phyloP scores from a whole-genome alignment of 768 basidiomycete species.

The Boletus rubescentipes region DNA sequence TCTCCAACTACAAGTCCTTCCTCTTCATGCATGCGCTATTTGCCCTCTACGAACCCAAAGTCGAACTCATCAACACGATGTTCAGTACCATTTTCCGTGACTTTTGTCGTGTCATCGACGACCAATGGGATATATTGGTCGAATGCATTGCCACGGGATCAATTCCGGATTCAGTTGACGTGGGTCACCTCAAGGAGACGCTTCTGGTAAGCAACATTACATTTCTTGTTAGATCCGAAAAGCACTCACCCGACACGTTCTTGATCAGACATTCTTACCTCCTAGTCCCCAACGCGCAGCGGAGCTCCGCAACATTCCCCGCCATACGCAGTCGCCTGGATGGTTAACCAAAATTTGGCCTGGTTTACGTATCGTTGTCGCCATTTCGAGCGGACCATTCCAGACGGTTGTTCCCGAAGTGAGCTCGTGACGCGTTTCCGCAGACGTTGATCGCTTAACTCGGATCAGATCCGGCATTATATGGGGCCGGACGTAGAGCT shows the following conservation, averaged over 20 bases:
- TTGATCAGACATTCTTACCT: slow-evolving; percentile 16
- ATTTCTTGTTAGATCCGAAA: neutral
- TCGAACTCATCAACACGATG: slow-evolving; percentile 23
- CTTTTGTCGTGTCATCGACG: slow-evolving; percentile 19
- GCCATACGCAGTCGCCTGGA: slow-evolving; percentile 2
- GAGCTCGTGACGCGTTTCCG: neutral
- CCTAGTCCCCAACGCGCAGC: slow-evolving; percentile 16
- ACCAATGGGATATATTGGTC: slow-evolving; percentile 23
- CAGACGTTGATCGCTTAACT: neutral
- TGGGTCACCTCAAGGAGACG: slow-evolving; percentile 13
- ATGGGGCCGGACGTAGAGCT: slow-evolving; percentile 22
- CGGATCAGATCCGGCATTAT: slow-evolving; percentile 14
- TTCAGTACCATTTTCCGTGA: slow-evolving; percentile 23
- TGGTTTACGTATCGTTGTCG: slow-evolving; percentile 8
- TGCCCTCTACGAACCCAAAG: slow-evolving; percentile 19
- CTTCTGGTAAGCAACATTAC: neutral
- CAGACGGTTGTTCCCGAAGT: slow-evolving; percentile 24
- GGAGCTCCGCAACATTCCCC: slow-evolving; percentile 14
- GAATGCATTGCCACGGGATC: slow-evolving; percentile 16
- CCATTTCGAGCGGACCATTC: slow-evolving; percentile 26
- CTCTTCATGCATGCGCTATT: slow-evolving; percentile 25
- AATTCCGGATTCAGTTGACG: slow-evolving; percentile 14
- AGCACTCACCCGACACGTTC: neutral
- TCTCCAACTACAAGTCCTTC: slow-evolving; percentile 21
- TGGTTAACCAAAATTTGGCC: slow-evolving; percentile 26